phyloP scores from a whole-genome alignment of 352 stramenopile species.

The Phytophthora pseudosyringae region DNA sequence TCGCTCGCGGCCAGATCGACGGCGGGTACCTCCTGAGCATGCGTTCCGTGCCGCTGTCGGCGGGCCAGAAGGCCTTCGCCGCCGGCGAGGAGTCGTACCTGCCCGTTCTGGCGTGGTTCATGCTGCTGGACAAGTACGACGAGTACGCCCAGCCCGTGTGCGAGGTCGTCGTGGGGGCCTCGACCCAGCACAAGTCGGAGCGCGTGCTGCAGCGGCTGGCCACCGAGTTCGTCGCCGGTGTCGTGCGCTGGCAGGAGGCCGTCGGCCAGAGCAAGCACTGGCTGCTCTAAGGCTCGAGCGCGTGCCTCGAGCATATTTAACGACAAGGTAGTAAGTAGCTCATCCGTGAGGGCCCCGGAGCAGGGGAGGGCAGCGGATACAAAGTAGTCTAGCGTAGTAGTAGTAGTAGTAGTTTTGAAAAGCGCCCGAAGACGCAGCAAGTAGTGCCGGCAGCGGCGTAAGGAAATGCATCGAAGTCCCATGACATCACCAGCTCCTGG shows the following conservation, averaged over 20 bases:
- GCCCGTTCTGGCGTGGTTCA: constrained; percentile 46
- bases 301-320: constrained; percentile 37
- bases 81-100: constrained; percentile 37
- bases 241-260: constrained; percentile 49
- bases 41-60: constrained; percentile 46
- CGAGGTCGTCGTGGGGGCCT: constrained; percentile 43
- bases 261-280: constrained; percentile 41
- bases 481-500: background rate
- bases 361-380: constrained; percentile 24
- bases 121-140: constrained; percentile 48
- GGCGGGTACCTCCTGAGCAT: constrained; percentile 50
- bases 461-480: constrained; percentile 10
- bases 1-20: constrained; percentile 53
- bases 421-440: constrained; percentile 19
- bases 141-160: constrained; percentile 39
- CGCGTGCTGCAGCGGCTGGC: constrained; percentile 24
- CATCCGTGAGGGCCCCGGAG: constrained; percentile 10
- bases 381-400: constrained; percentile 28
- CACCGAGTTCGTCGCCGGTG: constrained; percentile 31
- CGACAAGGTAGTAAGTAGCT: constrained; percentile 34
- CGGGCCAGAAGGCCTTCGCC: constrained; percentile 42
- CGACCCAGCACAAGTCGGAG: constrained; percentile 38
- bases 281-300: constrained; percentile 26
- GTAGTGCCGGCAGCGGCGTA: constrained; percentile 5
- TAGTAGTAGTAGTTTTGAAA: constrained; percentile 33